Evolutionary conservation across 257 asterid genomes (phyloP).

Genomic region (Nicotiana sylvestris): DNA sequence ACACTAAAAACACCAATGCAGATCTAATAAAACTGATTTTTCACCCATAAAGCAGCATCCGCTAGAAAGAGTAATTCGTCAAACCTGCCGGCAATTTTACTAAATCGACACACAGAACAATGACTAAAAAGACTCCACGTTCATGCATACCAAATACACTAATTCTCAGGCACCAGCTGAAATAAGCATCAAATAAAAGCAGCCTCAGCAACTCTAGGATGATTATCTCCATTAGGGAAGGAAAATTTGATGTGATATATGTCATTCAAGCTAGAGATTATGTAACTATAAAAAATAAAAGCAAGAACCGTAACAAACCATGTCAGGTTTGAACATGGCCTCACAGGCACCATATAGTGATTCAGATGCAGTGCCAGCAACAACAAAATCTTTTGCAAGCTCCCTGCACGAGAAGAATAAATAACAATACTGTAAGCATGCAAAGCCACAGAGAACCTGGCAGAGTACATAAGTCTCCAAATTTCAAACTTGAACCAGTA

Average conservation of each 20-base stretch:
- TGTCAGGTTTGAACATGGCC: conserved; percentile 92
- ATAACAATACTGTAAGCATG: not conserved
- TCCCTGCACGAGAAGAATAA: conserved; percentile 46
- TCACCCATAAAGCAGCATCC: not conserved
- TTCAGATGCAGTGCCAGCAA: conserved; percentile 95
- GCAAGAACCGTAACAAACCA: conserved; percentile 48
- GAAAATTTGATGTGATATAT: not conserved
- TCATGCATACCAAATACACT: not conserved
- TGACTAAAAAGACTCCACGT: not conserved
- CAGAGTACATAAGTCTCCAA: not conserved
- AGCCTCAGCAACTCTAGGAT: not conserved
- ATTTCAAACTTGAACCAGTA: not conserved
- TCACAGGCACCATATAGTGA: conserved; percentile 98
- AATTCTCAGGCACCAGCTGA: not conserved
- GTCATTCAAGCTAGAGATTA: not conserved
- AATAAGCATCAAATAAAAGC: not conserved
- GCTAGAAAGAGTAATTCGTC: not conserved
- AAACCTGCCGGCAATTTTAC: not conserved
- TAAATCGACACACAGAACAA: not conserved
- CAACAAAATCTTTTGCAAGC: conserved; percentile 97
- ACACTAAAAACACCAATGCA: not conserved
- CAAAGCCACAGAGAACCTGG: not conserved
- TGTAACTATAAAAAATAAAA: not conserved
- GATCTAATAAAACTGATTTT: not conserved
- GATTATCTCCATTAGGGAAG: not conserved